Evolutionary conservation across 1,139 yeast species (phyloP).

Genomic region (Yamadazyma membranifaciens): DNA sequence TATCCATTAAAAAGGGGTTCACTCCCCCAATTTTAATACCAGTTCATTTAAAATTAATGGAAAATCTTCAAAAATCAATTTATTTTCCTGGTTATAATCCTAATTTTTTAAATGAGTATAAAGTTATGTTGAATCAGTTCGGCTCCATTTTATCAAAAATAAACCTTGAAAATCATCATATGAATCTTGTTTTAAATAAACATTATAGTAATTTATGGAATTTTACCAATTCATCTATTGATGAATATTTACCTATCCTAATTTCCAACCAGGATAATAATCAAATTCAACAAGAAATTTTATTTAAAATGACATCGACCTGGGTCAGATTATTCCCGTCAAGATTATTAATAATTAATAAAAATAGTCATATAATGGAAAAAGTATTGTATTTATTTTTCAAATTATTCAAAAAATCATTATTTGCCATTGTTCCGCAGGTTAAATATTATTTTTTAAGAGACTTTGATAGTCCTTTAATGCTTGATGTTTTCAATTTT

Average conservation of each 20-base stretch:
- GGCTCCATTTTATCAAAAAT: slow-evolving; percentile 15
- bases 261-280: slow-evolving; percentile 25
- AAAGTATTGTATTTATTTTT: slow-evolving; percentile 34
- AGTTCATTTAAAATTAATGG: slow-evolving; percentile 36
- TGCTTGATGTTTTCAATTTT: slow-evolving; percentile 36
- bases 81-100: slow-evolving; percentile 42
- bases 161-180: neutral
- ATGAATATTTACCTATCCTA: slow-evolving; percentile 28
- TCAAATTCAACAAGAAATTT: slow-evolving; percentile 31
- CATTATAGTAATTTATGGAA: slow-evolving; percentile 25
- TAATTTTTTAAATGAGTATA: slow-evolving; percentile 29
- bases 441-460: slow-evolving; percentile 40
- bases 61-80: slow-evolving; percentile 34
- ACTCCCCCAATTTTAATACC: slow-evolving; percentile 27
- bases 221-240: slow-evolving; percentile 26
- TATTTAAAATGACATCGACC: slow-evolving; percentile 36
- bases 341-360: slow-evolving; percentile 22
- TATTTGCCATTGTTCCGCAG: slow-evolving; percentile 42
- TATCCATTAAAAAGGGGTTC: slow-evolving; percentile 19
- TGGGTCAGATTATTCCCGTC: slow-evolving; percentile 43
- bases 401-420: slow-evolving; percentile 33
- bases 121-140: slow-evolving; percentile 21
- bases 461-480: slow-evolving; percentile 45
- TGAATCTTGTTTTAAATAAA: slow-evolving; percentile 7
- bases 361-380: slow-evolving; percentile 29